Conservation (phyloP, 106 monocot genomes). For the Dactylorhiza incarnata region DNA sequence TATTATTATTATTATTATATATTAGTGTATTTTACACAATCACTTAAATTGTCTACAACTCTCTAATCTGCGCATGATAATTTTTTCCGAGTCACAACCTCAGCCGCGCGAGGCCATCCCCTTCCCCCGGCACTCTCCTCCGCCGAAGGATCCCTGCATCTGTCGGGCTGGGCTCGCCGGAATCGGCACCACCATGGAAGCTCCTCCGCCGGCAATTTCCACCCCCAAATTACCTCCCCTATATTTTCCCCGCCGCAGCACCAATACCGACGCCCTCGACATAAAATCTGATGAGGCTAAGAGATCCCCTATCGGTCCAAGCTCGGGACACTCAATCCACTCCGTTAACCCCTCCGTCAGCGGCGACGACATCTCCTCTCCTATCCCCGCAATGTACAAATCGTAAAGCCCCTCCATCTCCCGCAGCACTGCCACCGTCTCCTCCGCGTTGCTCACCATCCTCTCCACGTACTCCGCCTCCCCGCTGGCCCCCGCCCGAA, state of each 20-base stretch:
- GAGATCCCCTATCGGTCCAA: constrained; percentile 29
- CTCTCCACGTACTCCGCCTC: constrained; percentile 17
- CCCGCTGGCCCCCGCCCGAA: constrained; percentile 10
- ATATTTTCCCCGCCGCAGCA: constrained; percentile 20
- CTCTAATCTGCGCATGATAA: too few species aligned
- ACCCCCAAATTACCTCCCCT: not conserved
- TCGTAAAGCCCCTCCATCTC: constrained; percentile 14
- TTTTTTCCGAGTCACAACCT: too few species aligned
- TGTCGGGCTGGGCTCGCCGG: not conserved
- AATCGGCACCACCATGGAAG: not conserved
- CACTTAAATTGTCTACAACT: too few species aligned
- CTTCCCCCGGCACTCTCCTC: too few species aligned
- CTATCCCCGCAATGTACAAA: constrained; percentile 35
- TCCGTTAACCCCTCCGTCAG: constrained; percentile 31
- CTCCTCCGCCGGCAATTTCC: not conserved
- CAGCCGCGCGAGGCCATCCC: too few species aligned
- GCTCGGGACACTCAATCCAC: constrained; percentile 31
- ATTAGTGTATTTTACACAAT: too few species aligned
- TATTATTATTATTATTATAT: too few species aligned
- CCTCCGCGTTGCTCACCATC: constrained; percentile 22
- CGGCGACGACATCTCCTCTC: constrained; percentile 5
- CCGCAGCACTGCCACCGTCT: constrained; percentile 26
- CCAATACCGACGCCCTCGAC: constrained; percentile 24
- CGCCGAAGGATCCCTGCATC: not conserved
- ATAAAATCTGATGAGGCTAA: constrained; percentile 25